phyloP scores from a whole-genome alignment of 768 basidiomycete genomes.

The Kwoniella sp. region DNA sequence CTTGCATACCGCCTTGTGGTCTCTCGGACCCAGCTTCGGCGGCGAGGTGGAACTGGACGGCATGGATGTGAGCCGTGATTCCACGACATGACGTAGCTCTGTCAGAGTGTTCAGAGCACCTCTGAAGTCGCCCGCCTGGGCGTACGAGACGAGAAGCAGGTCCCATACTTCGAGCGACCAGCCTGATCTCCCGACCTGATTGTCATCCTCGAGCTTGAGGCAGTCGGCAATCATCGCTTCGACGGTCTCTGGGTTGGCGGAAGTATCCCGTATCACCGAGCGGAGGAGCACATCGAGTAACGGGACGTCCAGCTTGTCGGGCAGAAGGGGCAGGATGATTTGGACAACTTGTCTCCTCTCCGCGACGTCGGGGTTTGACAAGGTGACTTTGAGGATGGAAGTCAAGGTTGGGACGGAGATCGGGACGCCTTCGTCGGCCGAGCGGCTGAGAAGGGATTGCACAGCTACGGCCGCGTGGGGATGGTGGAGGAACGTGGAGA shows the following conservation, averaged over 20 bases:
- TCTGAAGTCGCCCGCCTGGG: constrained; percentile 11
- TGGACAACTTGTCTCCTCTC: not conserved
- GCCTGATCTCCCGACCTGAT: not conserved
- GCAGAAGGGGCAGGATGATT: constrained; percentile 11
- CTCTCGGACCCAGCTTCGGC: not conserved
- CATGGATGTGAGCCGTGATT: not conserved
- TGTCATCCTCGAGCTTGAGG: not conserved
- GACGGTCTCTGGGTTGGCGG: constrained; percentile 11
- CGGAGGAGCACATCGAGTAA: constrained; percentile 17
- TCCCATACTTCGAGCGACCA: constrained; percentile 33
- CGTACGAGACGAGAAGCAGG: constrained; percentile 14
- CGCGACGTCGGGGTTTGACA: not conserved
- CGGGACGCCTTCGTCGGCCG: constrained; percentile 3
- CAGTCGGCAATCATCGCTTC: constrained; percentile 26
- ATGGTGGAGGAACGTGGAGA: constrained; percentile 8
- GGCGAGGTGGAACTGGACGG: not conserved
- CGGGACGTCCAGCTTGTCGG: constrained; percentile 18
- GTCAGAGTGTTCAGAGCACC: constrained; percentile 10
- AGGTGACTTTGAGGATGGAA: not conserved
- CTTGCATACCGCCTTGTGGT: constrained; percentile 1
- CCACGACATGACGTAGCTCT: constrained; percentile 9
- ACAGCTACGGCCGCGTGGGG: constrained; percentile 3
- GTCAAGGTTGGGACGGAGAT: constrained; percentile 12
- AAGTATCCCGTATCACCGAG: constrained; percentile 6
- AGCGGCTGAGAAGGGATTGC: constrained; percentile 1